phyloP scores from a whole-genome alignment of 805 yeast genomes.

The Sungouiella blattae region DNA sequence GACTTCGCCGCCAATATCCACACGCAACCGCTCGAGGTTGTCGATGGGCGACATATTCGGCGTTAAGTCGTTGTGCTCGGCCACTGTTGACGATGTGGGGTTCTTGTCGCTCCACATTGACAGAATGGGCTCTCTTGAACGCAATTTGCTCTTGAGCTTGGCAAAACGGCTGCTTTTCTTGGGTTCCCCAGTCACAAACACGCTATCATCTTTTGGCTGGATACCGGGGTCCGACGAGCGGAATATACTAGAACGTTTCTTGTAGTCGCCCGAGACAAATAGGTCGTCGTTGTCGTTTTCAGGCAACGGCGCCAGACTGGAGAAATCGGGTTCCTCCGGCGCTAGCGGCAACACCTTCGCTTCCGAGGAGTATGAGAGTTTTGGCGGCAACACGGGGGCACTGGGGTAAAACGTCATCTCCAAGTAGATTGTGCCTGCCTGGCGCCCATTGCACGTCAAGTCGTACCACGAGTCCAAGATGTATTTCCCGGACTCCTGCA shows the following conservation, averaged over 20 bases:
- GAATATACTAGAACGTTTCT: constrained; percentile 6
- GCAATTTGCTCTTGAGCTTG: constrained; percentile 31
- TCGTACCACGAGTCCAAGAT: constrained; percentile 88
- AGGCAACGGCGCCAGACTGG: constrained; percentile 4
- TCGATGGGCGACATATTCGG: constrained; percentile 18
- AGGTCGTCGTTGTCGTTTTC: constrained; percentile 5
- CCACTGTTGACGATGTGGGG: neutral
- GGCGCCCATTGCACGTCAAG: constrained; percentile 59
- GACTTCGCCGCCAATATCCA: constrained; percentile 7
- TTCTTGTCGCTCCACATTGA: constrained; percentile 18
- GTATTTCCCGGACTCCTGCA: constrained; percentile 48
- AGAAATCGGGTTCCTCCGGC: neutral
- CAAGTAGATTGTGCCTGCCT: constrained; percentile 84
- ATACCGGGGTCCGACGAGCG: constrained; percentile 10
- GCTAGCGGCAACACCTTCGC: neutral
- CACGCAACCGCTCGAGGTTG: constrained; percentile 6
- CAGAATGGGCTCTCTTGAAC: constrained; percentile 32
- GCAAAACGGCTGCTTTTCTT: constrained; percentile 26
- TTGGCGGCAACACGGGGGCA: constrained; percentile 43
- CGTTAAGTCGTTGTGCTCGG: neutral
- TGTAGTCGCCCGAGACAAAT: too few relatives aligned
- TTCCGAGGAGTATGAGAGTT: constrained; percentile 13
- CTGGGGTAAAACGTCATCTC: constrained; percentile 89
- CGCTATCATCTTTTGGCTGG: constrained; percentile 1
- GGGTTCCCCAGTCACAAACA: constrained; percentile 14